Base-by-base conservation (phyloP, 306 rosid species). In the Mucuna pruriens region DNA sequence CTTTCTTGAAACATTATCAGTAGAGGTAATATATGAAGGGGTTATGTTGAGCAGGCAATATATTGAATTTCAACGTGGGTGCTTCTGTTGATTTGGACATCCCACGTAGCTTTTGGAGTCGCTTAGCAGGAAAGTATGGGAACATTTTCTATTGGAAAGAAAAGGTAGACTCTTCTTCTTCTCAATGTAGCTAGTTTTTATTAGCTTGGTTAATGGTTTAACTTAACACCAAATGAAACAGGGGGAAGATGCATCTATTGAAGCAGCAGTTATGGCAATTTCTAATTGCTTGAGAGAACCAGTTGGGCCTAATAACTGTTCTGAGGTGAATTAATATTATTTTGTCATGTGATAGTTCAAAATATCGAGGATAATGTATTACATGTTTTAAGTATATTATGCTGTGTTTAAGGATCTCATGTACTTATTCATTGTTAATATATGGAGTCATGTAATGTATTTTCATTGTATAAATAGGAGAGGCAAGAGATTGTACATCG, bases 81-180 rank as follows among this genome's bases (percentile, higher is more conserved):
- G 94, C 93, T 31, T 61, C 95, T 0, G 88, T 95, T 7, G 99
- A 95, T 85, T 85, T 93, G 75, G 99, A 93, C 69, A 82, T 95
- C 64, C 99, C 99, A 2, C 95, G 95, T 25, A 95, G 96, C 80
- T 95, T 95, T 66, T 95, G 99, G 99, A 95, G 97, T 81, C 97
- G 99, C 62, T 85, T 95, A 82, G 97, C 99, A 0, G 99, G 98
- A 69, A 95, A 90, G 79, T 95, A 95, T 6, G 99, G 99, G 40
- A 95, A 91, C 84, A 90, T 95, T 46, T 95, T 95, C 88, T 95
- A 90, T 57, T 95, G 99, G 98, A 93, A 91, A 90, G 99, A 95
- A 86, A 87, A 95, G 98, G 99, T 76, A 19, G 13, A 33, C 31
- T 70, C 60, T 68, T 31, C 68, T 68, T 31, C 68, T 39, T 62